Base-by-base conservation (phyloP, 176 grass and related monocot species). In the Aechmea fasciata region DNA sequence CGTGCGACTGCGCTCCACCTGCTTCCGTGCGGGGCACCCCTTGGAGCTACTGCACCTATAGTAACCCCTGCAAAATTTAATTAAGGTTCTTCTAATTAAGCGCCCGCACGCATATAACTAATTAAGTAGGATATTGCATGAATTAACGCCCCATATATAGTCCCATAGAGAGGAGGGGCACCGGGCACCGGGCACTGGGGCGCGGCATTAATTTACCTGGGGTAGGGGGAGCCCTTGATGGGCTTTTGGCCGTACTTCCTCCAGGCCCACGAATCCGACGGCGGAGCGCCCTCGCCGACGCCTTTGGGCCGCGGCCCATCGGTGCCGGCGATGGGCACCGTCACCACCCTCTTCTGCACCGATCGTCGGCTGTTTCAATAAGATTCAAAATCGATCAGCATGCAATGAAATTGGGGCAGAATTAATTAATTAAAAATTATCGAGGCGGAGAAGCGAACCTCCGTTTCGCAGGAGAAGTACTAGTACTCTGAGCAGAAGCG, bases 161-260 rank as follows among this genome's bases (percentile, higher is more conserved):
- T 23, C 22, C 22, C 22, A 23, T 23, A 23, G 22, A 3, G 29
- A 33, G 3, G 29, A 33, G 5, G n/a, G n/a, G n/a, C n/a, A n/a
- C n/a, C n/a, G n/a, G n/a, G n/a, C n/a, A n/a, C n/a, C n/a, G n/a
- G 3, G 29, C 29, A 33, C 29, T 7, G 19, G 19, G 8, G 12
- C 23, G 13, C 9, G 11, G 9, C 2, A 41, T 15, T 41, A 41
- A 67, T 4, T 11, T 72, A 99, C 95, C 95, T 78, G 0, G 95
- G 95, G 63, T 90, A 94, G 50, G 95, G 94, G 13, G 95, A 99
- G 67, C 95, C 95, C 71, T 99, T 99, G 84, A 99, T 99, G 47
- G 95, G 95, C 78, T 99, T 99, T 90, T 99, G 95, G 51, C 95
- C 95, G 12, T 99, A 99, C 84, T 99, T 99, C 11, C 95, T 81